These are phyloP conservation scores for Adansonia grandidieri DNA, from an alignment of 441 rosid species.

Conservation along the genomic window DNA sequence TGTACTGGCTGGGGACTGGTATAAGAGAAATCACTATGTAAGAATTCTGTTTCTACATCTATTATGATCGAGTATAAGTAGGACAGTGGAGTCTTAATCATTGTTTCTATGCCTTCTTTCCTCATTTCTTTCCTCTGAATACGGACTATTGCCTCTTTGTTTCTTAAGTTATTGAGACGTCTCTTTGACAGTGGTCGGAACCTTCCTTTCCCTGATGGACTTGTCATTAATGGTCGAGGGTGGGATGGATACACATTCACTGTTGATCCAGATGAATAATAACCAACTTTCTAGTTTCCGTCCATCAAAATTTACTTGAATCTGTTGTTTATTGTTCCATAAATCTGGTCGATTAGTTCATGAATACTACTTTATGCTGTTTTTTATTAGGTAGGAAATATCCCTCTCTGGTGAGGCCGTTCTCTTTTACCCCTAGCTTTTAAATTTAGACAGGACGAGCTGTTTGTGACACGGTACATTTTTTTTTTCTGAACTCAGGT, in stretches of 20 bases:
- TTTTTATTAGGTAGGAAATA: background rate
- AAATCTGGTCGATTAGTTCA: background rate
- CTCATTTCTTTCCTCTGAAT: background rate
- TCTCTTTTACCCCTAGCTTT: background rate
- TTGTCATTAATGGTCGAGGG: conserved; percentile 69
- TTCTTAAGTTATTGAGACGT: conserved; percentile 49
- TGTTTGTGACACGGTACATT: background rate
- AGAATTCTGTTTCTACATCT: conserved; percentile 27
- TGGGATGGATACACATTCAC: conserved; percentile 65
- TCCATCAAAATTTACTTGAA: background rate
- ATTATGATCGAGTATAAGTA: background rate
- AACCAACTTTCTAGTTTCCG: background rate
- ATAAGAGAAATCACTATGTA: conserved; percentile 59
- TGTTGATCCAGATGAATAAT: conserved; percentile 54
- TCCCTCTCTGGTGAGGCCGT: background rate
- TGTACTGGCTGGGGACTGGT: conserved; percentile 71
- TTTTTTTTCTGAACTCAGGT: conserved; percentile 30
- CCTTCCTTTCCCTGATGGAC: conserved; percentile 61
- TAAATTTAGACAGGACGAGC: background rate
- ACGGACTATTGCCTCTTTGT: background rate
- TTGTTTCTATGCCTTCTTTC: background rate
- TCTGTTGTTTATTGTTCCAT: background rate
- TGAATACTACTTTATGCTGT: background rate
- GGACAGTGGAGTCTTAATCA: background rate
- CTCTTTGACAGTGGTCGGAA: conserved; percentile 50